Base-by-base conservation (phyloP, 2,329 filamentous ascomycete species). In the Colletotrichum salicis region DNA sequence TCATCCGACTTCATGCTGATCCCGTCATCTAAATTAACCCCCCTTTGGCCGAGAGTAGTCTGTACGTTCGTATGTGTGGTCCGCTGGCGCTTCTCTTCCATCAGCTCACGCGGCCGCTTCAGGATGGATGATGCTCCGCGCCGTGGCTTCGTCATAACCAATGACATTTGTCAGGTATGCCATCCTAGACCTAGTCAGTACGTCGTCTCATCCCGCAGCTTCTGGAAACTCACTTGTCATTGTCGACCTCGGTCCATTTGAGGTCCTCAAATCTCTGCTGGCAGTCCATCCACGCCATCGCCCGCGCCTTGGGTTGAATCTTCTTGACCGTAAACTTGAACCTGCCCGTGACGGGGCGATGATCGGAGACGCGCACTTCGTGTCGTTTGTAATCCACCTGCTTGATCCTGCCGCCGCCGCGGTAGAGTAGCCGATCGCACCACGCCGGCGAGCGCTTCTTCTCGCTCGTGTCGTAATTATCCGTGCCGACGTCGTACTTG, bases 401-500 rank as follows among this genome's bases (percentile, higher is more conserved):
- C 81, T 94, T 92, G 76, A 98, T 91, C 67, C 93, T 90, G 33
- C 94, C 94, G 13, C 92, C 83, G 27, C 94, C 94, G 27, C 95
- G 89, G 79, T 94, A 97, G n/a, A 99, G 84, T 48, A 99, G 84
- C 45, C 96, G 90, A 84, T 99, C 96, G 80, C 96, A 99, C 96
- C 96, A 99, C 1, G 96, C 96, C 0, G 96, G 96, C 27, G 94
- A 93, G 61, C 96, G 90, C 81, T 94, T 94, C 86, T 99, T 99
- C 81, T 99, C 96, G 76, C 93, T 96, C 0, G 93, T 93, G 80
- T 99, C 96, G 81, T 98, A 99, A 7, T 90, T 93, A 79, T 98
- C 96, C 0, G 94, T 97, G 19, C 95, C 95, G 0, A 98, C 94
- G 76, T 99, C 96, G 80, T 99, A 99, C 81, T 99, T 99, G 86